Conservation (phyloP, 1,284 basidiomycete genomes). For the Cutaneotrichosporon dermatis region DNA sequence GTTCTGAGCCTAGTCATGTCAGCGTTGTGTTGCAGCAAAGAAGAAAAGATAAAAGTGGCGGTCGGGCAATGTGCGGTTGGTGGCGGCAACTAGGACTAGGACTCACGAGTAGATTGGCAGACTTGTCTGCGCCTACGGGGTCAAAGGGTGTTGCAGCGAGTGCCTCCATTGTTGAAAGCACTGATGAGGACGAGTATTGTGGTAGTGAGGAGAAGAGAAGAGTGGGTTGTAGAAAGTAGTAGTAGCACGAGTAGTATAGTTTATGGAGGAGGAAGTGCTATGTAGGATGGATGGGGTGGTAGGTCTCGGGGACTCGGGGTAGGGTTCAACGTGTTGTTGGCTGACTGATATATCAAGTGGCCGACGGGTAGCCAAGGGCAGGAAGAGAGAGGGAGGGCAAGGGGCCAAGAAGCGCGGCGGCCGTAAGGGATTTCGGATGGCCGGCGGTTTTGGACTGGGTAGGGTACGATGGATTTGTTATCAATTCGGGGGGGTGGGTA, state of each 20-base stretch:
- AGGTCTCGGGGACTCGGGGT: background rate
- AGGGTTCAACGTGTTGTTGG: background rate
- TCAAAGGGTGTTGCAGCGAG: constrained; percentile 10
- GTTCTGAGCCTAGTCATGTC: constrained; percentile 11
- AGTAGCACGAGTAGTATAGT: no score
- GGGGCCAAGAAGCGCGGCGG: no score
- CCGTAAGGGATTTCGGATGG: no score
- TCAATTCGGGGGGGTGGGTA: no score
- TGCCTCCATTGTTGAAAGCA: constrained; percentile 8
- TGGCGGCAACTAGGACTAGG: no score
- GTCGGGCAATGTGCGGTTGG: no score
- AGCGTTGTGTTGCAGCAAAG: background rate
- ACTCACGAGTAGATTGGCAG: constrained; percentile 14
- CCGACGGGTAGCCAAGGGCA: background rate
- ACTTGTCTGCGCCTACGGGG: constrained; percentile 10
- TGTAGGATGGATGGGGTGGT: no score
- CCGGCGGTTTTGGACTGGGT: no score
- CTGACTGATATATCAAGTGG: background rate
- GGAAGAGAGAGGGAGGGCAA: background rate
- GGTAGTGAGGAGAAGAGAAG: background rate
- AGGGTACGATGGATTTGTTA: no score
- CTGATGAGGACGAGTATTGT: no score
- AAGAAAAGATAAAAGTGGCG: no score
- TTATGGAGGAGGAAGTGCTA: no score
- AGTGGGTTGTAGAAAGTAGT: background rate